Evolutionary conservation across 805 yeast genomes (phyloP).

Genomic region (Wickerhamomyces sydowiorum): DNA sequence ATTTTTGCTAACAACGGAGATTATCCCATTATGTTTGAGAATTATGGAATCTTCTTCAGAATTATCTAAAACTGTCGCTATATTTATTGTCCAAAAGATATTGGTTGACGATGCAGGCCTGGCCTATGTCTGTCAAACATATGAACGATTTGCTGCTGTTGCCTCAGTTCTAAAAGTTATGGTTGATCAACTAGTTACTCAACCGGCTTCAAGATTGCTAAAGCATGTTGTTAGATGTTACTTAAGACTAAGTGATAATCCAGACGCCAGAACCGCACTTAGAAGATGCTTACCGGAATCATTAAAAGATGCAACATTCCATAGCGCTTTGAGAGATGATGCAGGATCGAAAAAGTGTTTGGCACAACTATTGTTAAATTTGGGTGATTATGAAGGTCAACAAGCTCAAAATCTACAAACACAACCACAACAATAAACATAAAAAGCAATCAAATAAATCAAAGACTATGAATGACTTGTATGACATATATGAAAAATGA

Average conservation of each 20-base stretch:
- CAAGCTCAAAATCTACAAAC: constrained; percentile 1
- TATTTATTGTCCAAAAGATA: constrained; percentile 90
- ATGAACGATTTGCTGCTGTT: constrained; percentile 91
- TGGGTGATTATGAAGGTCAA: constrained; percentile 36
- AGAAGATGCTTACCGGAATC: constrained; percentile 83
- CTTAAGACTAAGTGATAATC: constrained; percentile 80
- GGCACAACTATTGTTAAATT: constrained; percentile 70
- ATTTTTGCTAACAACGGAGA: constrained; percentile 89
- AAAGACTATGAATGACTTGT: background rate
- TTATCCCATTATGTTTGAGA: constrained; percentile 88
- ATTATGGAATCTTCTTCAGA: constrained; percentile 96
- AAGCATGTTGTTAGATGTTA: constrained; percentile 95
- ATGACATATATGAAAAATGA: background rate
- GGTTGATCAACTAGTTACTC: constrained; percentile 78
- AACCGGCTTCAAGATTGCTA: constrained; percentile 76
- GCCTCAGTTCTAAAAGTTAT: constrained; percentile 79
- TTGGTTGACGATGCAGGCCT: constrained; percentile 88
- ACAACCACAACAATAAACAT: background rate
- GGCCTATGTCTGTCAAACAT: constrained; percentile 89
- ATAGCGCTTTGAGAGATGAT: constrained; percentile 75
- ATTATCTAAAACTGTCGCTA: constrained; percentile 91
- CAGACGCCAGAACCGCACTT: constrained; percentile 84
- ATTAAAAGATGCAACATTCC: constrained; percentile 81
- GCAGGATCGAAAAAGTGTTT: constrained; percentile 82
- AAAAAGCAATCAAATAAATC: background rate